Evolutionary conservation across 495 filamentous ascomycete genomes (phyloP), one percentile per base, ranked within the genome.

Genomic region (Geopyxis carbonaria): DNA sequence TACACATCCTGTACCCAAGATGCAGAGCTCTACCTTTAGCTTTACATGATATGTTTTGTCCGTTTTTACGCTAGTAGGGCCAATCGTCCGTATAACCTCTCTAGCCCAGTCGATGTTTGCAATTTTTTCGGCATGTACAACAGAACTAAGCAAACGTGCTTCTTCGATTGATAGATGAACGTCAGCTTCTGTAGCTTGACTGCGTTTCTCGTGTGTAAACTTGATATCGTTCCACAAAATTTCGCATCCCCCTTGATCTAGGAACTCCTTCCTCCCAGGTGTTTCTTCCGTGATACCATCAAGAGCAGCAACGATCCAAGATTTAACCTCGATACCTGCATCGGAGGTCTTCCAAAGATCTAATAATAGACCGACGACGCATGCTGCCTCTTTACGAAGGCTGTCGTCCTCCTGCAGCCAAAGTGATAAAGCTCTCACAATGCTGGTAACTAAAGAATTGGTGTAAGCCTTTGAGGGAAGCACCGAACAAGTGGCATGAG

Each of bases 391-490:
- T 22, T 53, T 53, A 4, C 69, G 47, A 28, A 77, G 44, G 32
- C 69, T 70, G 30, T 76, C 73, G 27, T 78, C 76, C 29, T 77
- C 70, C 10, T 67, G 61, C 11, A 78, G 53, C 70, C 74, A 78
- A 19, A 78, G 59, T 1, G 67, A 63, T 10, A 78, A 43, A 0
- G 68, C 55, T 10, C 65, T 57, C 4, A 73, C 50, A 0, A 66
- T 62, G 1, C 69, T 66, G 11, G 61, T 41, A 1, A 64, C 47
- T 5, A 76, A 45, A 1, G 66, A 62, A 34, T 77, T 66, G 13
- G 7, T 13, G 7, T 28, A 13, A 7, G 25, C 25, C 8, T 63
- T 58, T 10, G 56, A 51, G 5, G 64, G 43, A 3, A 60, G 59
- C n/a, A 46, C 49, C 18, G 52, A 47, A 23, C 45, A 48, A 38